These are phyloP conservation scores for Mycothermus thermophilus DNA, from an alignment of 495 filamentous ascomycete genomes.

Conservation along the genomic window DNA sequence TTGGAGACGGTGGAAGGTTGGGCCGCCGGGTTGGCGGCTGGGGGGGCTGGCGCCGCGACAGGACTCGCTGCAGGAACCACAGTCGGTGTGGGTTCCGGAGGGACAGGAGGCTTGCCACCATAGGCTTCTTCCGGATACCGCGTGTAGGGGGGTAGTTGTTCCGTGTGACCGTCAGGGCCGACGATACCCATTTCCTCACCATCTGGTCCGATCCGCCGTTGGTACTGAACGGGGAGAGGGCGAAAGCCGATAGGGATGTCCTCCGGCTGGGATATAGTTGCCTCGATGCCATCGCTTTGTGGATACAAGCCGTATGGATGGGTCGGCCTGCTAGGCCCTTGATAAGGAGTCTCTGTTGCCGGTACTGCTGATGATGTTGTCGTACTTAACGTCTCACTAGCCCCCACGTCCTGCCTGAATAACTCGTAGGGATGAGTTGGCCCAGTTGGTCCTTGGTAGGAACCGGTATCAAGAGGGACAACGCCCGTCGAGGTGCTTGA, in stretches of 20 bases:
- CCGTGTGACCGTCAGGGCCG: slow-evolving; percentile 80
- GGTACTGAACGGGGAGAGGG: slow-evolving; percentile 48
- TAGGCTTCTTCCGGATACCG: slow-evolving; percentile 17
- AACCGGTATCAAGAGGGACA: slow-evolving; percentile 39
- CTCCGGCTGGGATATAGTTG: slow-evolving; percentile 3
- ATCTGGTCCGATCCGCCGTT: slow-evolving; percentile 57
- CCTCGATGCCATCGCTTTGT: slow-evolving; percentile 43
- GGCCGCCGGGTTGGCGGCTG: too few species aligned
- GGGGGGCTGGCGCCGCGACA: too few species aligned
- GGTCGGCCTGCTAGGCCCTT: slow-evolving; percentile 51
- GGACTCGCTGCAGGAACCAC: neutral
- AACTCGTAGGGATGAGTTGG: slow-evolving; percentile 80
- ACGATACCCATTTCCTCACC: slow-evolving; percentile 75
- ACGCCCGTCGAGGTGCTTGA: slow-evolving; percentile 32
- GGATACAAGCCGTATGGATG: slow-evolving; percentile 77
- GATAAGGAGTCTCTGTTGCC: slow-evolving; percentile 45
- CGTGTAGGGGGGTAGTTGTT: slow-evolving; percentile 82
- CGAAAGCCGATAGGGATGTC: slow-evolving; percentile 63
- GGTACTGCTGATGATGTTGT: slow-evolving; percentile 44
- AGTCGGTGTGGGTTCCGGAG: slow-evolving; percentile 1
- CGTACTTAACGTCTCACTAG: slow-evolving; percentile 49
- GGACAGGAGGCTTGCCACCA: slow-evolving; percentile 6
- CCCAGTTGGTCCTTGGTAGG: slow-evolving; percentile 47
- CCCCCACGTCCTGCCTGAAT: slow-evolving; percentile 62
- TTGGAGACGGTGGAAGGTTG: neutral